phyloP scores from a whole-genome alignment of 805 yeast genomes.

The Metschnikowia lunata region DNA sequence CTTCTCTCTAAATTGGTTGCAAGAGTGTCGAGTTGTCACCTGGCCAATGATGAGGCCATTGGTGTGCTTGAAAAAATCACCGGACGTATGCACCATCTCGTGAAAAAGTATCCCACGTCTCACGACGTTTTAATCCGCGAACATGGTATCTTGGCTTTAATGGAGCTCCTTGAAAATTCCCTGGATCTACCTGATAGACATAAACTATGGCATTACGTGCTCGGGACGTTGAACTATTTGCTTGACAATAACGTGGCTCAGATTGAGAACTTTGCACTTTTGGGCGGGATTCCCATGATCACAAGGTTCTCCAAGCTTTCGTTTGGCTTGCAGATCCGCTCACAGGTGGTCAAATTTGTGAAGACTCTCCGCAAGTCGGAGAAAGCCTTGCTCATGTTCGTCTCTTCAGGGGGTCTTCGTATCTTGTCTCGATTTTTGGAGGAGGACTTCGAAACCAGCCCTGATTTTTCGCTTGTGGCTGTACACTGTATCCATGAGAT shows the following conservation, averaged over 20 bases:
- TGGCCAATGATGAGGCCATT: constrained; percentile 28
- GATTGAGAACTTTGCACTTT: constrained; percentile 38
- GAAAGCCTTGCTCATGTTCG: constrained; percentile 35
- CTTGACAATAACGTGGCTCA: constrained; percentile 28
- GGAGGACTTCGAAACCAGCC: constrained; percentile 39
- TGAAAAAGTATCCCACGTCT: constrained; percentile 37
- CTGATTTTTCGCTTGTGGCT: constrained; percentile 34
- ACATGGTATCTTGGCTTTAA: constrained; percentile 37
- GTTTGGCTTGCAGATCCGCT: constrained; percentile 28
- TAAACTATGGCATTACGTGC: constrained; percentile 34
- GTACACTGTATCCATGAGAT: constrained; percentile 34
- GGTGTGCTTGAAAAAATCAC: constrained; percentile 31
- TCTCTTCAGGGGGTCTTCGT: constrained; percentile 44
- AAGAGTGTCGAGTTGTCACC: constrained; percentile 28
- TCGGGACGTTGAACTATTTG: constrained; percentile 32
- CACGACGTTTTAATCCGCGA: constrained; percentile 38
- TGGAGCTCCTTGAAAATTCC: constrained; percentile 36
- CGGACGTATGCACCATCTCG: constrained; percentile 35
- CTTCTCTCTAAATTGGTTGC: constrained; percentile 29
- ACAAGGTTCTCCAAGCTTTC: constrained; percentile 33
- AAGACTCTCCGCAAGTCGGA: constrained; percentile 31
- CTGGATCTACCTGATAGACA: constrained; percentile 27
- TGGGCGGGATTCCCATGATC: constrained; percentile 42
- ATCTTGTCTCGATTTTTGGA: constrained; percentile 43
- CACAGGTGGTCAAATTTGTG: constrained; percentile 36